Conservation (phyloP, 2,329 filamentous ascomycete species). For the Ophiognomonia clavigignenti-juglandacearum region DNA sequence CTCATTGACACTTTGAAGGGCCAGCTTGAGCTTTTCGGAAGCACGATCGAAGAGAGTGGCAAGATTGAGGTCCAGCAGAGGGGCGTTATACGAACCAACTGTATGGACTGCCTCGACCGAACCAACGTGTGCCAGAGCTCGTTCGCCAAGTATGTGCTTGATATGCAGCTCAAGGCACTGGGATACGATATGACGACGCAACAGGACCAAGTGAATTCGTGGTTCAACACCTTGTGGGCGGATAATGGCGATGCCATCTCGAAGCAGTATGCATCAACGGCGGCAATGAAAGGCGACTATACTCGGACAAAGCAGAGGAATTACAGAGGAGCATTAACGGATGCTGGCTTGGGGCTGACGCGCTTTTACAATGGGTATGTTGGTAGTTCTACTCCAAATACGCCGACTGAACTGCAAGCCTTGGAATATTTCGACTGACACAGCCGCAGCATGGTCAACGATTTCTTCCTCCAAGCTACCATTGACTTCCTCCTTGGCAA, state of each 20-base stretch:
- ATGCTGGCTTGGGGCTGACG: constrained; percentile 83
- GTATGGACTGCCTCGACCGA: constrained; percentile 96
- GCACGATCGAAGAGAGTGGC: constrained; percentile 55
- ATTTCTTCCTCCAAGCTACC: constrained; percentile 92
- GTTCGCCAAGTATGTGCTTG: constrained; percentile 76
- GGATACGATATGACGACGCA: constrained; percentile 73
- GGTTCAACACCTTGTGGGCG: constrained; percentile 97
- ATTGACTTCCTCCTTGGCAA: constrained; percentile 94
- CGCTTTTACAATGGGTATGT: constrained; percentile 57
- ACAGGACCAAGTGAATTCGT: constrained; percentile 72
- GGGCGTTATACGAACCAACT: constrained; percentile 88
- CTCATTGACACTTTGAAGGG: constrained; percentile 66
- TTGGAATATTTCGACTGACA: constrained; percentile 2
- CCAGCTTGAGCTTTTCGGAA: constrained; percentile 66
- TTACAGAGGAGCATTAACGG: constrained; percentile 85
- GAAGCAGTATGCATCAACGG: constrained; percentile 92
- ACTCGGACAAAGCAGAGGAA: constrained; percentile 87
- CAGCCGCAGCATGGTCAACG: constrained; percentile 81
- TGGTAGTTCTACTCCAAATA: background rate
- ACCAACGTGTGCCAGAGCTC: constrained; percentile 96
- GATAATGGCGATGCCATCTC: constrained; percentile 97
- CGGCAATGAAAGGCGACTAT: constrained; percentile 94
- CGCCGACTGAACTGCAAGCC: constrained; percentile 14
- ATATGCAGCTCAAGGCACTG: constrained; percentile 70
- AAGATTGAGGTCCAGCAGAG: constrained; percentile 49